phyloP scores from a whole-genome alignment of 164 flowering plant genomes.

The Pachysandra terminalis region DNA sequence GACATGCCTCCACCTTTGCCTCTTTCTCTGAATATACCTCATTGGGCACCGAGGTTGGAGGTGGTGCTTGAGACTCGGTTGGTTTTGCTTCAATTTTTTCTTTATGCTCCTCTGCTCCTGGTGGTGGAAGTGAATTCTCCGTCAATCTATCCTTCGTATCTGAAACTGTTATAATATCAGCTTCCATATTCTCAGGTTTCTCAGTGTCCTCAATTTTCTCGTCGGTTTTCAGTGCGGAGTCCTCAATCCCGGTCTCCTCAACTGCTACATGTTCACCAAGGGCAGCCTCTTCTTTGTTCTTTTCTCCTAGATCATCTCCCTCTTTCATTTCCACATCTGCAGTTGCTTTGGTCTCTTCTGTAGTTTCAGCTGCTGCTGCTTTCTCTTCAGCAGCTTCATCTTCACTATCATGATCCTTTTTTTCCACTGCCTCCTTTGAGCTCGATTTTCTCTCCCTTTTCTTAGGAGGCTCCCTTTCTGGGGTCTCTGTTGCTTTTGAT shows the following conservation, averaged over 20 bases:
- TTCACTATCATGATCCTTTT: slow-evolving; percentile 18
- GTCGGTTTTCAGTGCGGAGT: not conserved
- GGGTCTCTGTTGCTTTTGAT: slow-evolving; percentile 36
- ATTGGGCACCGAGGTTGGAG: slow-evolving; percentile 2
- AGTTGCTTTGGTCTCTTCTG: slow-evolving; percentile 20
- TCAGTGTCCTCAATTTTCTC: slow-evolving; percentile 1
- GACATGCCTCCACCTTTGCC: slow-evolving; percentile 2
- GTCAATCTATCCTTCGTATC: too few relatives aligned
- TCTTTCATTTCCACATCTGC: slow-evolving; percentile 29
- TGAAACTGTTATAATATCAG: slow-evolving; percentile 2
- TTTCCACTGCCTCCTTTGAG: slow-evolving; percentile 20
- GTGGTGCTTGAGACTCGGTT: slow-evolving; percentile 13
- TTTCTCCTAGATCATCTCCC: slow-evolving; percentile 9
- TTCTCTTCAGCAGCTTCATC: slow-evolving; percentile 21
- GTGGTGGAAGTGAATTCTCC: not conserved
- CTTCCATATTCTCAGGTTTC: slow-evolving; percentile 10
- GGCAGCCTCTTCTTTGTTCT: slow-evolving; percentile 6
- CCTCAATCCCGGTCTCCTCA: slow-evolving; percentile 4
- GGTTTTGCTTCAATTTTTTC: slow-evolving; percentile 7
- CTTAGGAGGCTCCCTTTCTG: slow-evolving; percentile 33
- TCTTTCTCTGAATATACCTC: not conserved
- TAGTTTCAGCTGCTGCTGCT: slow-evolving; percentile 8
- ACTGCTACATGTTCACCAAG: not conserved
- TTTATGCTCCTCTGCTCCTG: slow-evolving; percentile 2
- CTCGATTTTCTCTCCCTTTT: slow-evolving; percentile 36